Evolutionary conservation across 306 rosid species (phyloP).

Genomic region (Cucumis melo): DNA sequence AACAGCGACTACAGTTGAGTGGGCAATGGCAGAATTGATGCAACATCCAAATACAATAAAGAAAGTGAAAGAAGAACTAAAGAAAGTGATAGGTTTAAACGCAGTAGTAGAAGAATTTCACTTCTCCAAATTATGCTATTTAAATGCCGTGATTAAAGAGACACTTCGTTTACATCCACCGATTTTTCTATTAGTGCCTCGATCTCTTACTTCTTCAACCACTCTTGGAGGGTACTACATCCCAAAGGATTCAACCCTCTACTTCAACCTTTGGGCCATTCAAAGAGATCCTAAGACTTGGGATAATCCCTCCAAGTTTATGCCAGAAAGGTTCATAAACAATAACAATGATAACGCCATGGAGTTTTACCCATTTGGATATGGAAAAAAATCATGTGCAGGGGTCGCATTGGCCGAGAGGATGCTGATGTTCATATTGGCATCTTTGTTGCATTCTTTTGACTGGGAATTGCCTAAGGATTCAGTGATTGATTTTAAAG

Average conservation of each 20-base stretch:
- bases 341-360: neutral
- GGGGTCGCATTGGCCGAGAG: constrained; percentile 20
- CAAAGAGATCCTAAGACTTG: constrained; percentile 21
- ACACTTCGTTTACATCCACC: constrained; percentile 20
- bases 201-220: neutral
- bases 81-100: constrained; percentile 13
- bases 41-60: constrained; percentile 5
- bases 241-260: neutral
- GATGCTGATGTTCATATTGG: neutral
- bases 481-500: neutral
- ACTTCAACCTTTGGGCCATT: constrained; percentile 12
- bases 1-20: constrained; percentile 16
- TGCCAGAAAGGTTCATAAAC: constrained; percentile 4
- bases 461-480: constrained; percentile 1
- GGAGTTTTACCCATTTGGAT: constrained; percentile 22
- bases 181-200: constrained; percentile 1
- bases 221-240: constrained; percentile 16
- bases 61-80: constrained; percentile 12
- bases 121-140: constrained; percentile 9
- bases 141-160: constrained; percentile 19
- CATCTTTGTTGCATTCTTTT: neutral
- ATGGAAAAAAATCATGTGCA: constrained; percentile 20
- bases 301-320: constrained; percentile 17
- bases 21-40: constrained; percentile 21
- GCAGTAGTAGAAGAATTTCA: constrained; percentile 17